Base-by-base conservation (phyloP, 2,329 filamentous ascomycete species). In the Alternaria alternata region DNA sequence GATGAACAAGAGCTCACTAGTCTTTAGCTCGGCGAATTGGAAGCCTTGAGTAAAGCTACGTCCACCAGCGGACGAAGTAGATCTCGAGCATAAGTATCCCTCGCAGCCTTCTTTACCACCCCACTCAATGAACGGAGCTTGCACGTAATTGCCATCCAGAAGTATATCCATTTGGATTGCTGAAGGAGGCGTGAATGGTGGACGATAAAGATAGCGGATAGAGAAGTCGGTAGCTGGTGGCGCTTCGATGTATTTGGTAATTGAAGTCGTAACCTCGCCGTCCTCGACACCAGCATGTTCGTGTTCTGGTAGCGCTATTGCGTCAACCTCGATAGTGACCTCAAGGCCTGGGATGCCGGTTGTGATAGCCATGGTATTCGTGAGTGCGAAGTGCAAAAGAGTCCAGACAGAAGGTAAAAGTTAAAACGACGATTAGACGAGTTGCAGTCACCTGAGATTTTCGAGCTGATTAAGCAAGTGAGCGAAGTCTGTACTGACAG, bases 111-210 rank as follows among this genome's bases (percentile, higher is more conserved):
- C 46, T 16, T 52, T 56, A 0, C 47, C 39, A 16, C 52, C 57
- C 30, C 46, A 42, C 5, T 51, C 52, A 3, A 39, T 3, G 16
- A 47, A 60, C 1, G 57, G 57, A 5, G 42, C 57, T 26, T 47
- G 47, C 4, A 60, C 39, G 5, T 60, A 59, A 24, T 55, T 36
- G 18, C 47, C 57, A 16, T 54, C 56, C 7, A 63, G 32, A 16
- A 52, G 7, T 3, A 62, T 36, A 9, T 51, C 48, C 48, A 51
- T 51, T 0, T 39, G 48, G 0, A 51, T 22, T 6, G 30, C 30
- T 9, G 30, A 48, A 16, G 28, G 34, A 3, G 34, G 48, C 9
- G 34, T 39, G 6, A 51, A 51, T 6, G 48, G 34, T 1, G 34
- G 48, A 20, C 48, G 34, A 20, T 24, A 51, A 12, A 51, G 9